Percentiles rank a stretch among this genome's conserved stretches.
phyloP scores from a whole-genome alignment of 768 basidiomycete species.

The Daedaleopsis sinensis region DNA sequence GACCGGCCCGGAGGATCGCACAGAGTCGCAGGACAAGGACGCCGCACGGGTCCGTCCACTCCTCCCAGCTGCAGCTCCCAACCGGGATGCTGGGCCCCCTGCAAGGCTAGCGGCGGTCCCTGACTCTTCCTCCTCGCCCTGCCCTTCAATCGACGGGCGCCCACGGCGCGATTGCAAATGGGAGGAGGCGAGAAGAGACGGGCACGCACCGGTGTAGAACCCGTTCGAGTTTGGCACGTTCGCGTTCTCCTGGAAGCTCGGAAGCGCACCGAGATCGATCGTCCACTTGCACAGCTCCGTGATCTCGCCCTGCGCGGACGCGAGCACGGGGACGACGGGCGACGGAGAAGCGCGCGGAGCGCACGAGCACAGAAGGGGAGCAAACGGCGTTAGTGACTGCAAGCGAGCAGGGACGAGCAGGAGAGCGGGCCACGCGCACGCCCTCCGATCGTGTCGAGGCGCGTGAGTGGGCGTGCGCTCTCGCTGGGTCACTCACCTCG shows the following conservation, averaged over 20 bases:
- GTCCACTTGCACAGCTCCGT: constrained; percentile 85
- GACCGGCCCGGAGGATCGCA: too few species aligned
- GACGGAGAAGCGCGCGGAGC: too few species aligned
- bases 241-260: constrained; percentile 77
- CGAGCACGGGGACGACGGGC: not conserved
- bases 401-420: not conserved
- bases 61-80: too few species aligned
- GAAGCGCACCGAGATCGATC: constrained; percentile 77
- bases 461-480: constrained; percentile 1
- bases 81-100: too few species aligned
- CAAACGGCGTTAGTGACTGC: not conserved
- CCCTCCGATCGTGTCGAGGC: constrained; percentile 27
- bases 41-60: not conserved
- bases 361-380: too few species aligned
- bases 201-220: constrained; percentile 73
- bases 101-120: not conserved
- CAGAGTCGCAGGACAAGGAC: not conserved
- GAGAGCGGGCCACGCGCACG: constrained; percentile 3
- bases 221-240: constrained; percentile 56
- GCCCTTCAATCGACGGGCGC: not conserved
- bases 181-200: not conserved
- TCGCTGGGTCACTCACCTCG: constrained; percentile 48
- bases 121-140: not conserved
- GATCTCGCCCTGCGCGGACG: constrained; percentile 57
- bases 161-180: not conserved